A percentile compares a stretch with the other conserved stretches of the same genome.
These are phyloP conservation scores for Trichoderma brevicompactum DNA, from an alignment of 2,329 filamentous ascomycete species.

Conservation along the genomic window DNA sequence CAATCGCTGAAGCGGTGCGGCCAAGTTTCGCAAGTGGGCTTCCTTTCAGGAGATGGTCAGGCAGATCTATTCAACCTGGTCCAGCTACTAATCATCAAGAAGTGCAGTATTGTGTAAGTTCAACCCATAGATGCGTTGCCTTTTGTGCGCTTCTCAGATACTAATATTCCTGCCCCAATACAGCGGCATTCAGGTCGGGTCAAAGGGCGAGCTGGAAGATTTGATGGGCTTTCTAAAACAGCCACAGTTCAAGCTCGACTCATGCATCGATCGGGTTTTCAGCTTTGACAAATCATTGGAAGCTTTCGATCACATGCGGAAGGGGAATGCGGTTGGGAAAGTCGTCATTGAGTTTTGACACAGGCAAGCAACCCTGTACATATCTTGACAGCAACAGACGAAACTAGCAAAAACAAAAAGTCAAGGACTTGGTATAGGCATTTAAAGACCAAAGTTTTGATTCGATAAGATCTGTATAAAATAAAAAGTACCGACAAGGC, in stretches of 20 bases:
- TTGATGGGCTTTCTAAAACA: background rate
- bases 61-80: constrained; percentile 9
- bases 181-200: constrained; percentile 19
- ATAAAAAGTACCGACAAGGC: constrained; percentile 4
- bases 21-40: constrained; percentile 25
- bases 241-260: background rate
- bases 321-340: constrained; percentile 4
- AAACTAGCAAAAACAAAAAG: background rate
- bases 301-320: constrained; percentile 6
- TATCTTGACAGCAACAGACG: background rate
- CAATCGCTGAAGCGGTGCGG: constrained; percentile 3
- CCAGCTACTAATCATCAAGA: constrained; percentile 13
- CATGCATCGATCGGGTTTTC: constrained; percentile 19
- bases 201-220: constrained; percentile 22
- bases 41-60: constrained; percentile 9
- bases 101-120: constrained; percentile 22
- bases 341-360: constrained; percentile 20
- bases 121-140: background rate
- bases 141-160: background rate
- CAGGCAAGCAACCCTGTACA: background rate
- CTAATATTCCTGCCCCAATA: background rate
- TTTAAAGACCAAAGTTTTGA: too few relatives aligned
- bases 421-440: background rate
- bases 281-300: constrained; percentile 18
- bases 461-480: too few relatives aligned